Conservation (phyloP, 2,329 filamentous ascomycete species). For the Polytolypa hystricis region DNA sequence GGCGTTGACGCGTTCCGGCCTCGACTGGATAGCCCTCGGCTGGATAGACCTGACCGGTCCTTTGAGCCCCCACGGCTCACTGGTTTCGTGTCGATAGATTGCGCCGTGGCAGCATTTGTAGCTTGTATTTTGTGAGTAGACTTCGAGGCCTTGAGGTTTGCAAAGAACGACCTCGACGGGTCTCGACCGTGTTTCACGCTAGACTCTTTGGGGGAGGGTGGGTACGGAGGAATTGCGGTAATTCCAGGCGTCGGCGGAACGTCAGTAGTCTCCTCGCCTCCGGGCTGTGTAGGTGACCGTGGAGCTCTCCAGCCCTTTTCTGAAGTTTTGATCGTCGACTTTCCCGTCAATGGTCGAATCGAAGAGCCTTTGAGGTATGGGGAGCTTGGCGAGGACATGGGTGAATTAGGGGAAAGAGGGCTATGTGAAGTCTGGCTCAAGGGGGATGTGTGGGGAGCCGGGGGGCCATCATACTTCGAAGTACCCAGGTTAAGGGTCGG, state of each 20-base stretch:
- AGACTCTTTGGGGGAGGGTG: slow-evolving; percentile 31
- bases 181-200: slow-evolving; percentile 31
- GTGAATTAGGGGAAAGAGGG: slow-evolving; percentile 8
- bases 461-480: slow-evolving; percentile 9
- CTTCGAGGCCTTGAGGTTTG: slow-evolving; percentile 36
- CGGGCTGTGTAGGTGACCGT: slow-evolving; percentile 17
- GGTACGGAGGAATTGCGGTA: slow-evolving; percentile 36
- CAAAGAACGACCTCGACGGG: slow-evolving; percentile 36
- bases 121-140: slow-evolving; percentile 32
- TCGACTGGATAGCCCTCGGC: slow-evolving; percentile 22
- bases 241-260: slow-evolving; percentile 30
- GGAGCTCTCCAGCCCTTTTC: slow-evolving; percentile 19
- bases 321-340: slow-evolving; percentile 2
- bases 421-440: slow-evolving; percentile 7
- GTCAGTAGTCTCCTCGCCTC: slow-evolving; percentile 13
- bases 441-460: slow-evolving; percentile 2
- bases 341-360: slow-evolving; percentile 28
- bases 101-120: slow-evolving; percentile 28
- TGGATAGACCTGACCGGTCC: slow-evolving; percentile 29
- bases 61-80: slow-evolving; percentile 35
- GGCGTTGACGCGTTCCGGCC: slow-evolving; percentile 30
- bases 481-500: slow-evolving; percentile 9
- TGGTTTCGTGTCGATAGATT: slow-evolving; percentile 23
- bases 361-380: slow-evolving; percentile 16
- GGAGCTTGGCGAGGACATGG: slow-evolving; percentile 9